Base-by-base conservation (phyloP, 2,329 filamentous ascomycete genomes). In the Neoarthrinium moseri region DNA sequence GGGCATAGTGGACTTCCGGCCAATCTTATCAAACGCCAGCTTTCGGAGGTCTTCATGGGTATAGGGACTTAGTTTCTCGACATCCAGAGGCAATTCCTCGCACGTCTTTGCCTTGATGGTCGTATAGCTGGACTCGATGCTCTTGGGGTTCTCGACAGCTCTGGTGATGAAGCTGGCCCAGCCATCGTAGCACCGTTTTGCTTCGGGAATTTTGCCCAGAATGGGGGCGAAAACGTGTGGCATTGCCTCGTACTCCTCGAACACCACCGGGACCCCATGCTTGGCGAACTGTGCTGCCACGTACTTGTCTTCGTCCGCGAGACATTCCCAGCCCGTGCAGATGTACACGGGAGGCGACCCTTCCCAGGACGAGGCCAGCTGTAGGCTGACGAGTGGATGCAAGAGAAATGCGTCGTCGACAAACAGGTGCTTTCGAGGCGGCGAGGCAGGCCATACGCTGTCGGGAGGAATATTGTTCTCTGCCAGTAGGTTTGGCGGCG, bases 171-270 rank as follows among this genome's bases (percentile, higher is more conserved):
- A 90, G 2, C 61, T 64, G 0, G 77, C 66, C 77, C 82, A 81
- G 3, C 69, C 67, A 12, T 72, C 62, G 47, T 81, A 75, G 55
- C 81, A 86, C 38, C 75, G 71, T 53, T 59, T 66, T 3, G 75
- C 67, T 23, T 66, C 72, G 1, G 70, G 59, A 2, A 74, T 60
- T 4, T 66, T 64, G 2, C 72, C 64, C 45, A 89, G 65, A 1
- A 88, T 51, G 51, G 82, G 56, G 1, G 77, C 80, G 59, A 89
- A 92, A 54, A 80, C 82, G 65, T 91, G 88, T 44, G 89, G 87
- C 88, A 92, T 92, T 3, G 81, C 85, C 62, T 91, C 84, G 60
- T 83, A 94, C 65, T 89, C 80, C 60, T 88, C 81, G 56, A 83
- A 86, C 4, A 80, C 72, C 0, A 91, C 78, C 0, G 57, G 59